These are phyloP conservation scores for Trichoderma semiorbis DNA, from an alignment of 2,329 filamentous ascomycete genomes.

Conservation along the genomic window DNA sequence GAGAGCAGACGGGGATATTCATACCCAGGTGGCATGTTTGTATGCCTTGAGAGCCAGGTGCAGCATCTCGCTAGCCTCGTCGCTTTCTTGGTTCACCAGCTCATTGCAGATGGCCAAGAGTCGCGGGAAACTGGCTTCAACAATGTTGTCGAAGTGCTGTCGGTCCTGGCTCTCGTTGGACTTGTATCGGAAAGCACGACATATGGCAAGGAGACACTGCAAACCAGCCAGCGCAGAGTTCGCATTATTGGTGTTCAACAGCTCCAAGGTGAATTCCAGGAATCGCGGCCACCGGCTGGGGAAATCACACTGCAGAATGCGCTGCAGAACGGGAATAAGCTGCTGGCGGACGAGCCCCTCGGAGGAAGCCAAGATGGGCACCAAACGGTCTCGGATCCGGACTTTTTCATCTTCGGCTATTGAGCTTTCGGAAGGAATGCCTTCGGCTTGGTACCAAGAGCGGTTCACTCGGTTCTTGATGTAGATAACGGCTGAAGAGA, in stretches of 20 bases:
- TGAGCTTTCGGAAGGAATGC: conserved; percentile 66
- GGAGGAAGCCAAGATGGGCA: conserved; percentile 82
- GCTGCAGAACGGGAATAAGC: conserved; percentile 89
- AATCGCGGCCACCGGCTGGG: conserved; percentile 92
- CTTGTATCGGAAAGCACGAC: conserved; percentile 94
- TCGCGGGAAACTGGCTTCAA: conserved; percentile 85
- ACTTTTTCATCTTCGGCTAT: conserved; percentile 89
- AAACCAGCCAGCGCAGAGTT: conserved; percentile 87
- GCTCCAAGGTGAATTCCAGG: conserved; percentile 84
- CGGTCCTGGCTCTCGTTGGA: conserved; percentile 69
- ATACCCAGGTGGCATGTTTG: conserved; percentile 94
- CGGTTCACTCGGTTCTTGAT: conserved; percentile 96
- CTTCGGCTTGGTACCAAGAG: conserved; percentile 79
- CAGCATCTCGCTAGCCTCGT: conserved; percentile 95
- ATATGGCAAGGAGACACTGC: conserved; percentile 91
- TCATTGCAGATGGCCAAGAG: conserved; percentile 83
- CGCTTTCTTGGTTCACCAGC: conserved; percentile 82
- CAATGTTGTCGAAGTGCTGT: conserved; percentile 89
- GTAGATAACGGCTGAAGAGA: conserved; percentile 78
- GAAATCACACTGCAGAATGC: conserved; percentile 94
- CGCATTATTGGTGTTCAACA: conserved; percentile 83
- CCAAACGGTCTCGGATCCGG: conserved; percentile 79
- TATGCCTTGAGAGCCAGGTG: conserved; percentile 93
- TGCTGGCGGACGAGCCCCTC: conserved; percentile 82
- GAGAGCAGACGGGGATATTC: conserved; percentile 15